These are phyloP conservation scores for Diaporthe eres DNA, from an alignment of 2,329 filamentous ascomycete species.

Conservation along the genomic window DNA sequence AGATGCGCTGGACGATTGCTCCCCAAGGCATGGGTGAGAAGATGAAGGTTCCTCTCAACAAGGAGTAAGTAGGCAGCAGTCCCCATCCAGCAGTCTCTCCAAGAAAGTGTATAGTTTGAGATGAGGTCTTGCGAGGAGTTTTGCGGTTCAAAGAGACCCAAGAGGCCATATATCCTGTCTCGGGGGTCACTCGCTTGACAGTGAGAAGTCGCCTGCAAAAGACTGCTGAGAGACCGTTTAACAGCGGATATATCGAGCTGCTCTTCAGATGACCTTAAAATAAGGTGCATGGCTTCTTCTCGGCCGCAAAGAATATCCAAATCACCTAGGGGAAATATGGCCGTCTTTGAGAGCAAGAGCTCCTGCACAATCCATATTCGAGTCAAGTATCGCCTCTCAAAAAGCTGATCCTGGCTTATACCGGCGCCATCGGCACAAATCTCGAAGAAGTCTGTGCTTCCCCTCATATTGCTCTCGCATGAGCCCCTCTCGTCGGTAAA, in stretches of 20 bases:
- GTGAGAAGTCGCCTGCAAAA: not conserved
- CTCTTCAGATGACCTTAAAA: not conserved
- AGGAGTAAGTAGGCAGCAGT: not conserved
- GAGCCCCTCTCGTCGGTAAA: no score
- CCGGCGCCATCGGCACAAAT: not conserved
- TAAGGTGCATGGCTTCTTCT: not conserved
- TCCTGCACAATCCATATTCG: constrained; percentile 31
- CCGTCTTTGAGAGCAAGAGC: not conserved
- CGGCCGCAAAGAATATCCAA: not conserved
- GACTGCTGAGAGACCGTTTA: not conserved
- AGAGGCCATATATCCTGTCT: not conserved
- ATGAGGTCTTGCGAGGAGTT: accelerated
- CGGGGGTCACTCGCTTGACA: not conserved
- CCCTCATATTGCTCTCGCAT: not conserved
- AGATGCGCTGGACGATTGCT: no score
- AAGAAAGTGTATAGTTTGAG: not conserved
- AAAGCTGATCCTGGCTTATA: not conserved
- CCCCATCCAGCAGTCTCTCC: constrained; percentile 5
- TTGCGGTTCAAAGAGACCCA: not conserved
- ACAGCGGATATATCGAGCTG: not conserved
- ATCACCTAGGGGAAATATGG: not conserved
- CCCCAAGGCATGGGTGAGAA: not conserved
- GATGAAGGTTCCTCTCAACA: not conserved
- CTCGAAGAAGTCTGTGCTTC: not conserved
- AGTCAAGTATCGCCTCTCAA: not conserved